Evolutionary conservation across 164 flowering plant genomes (phyloP), one percentile per base, ranked within the genome.

Genomic region (Berberis vulgaris): DNA sequence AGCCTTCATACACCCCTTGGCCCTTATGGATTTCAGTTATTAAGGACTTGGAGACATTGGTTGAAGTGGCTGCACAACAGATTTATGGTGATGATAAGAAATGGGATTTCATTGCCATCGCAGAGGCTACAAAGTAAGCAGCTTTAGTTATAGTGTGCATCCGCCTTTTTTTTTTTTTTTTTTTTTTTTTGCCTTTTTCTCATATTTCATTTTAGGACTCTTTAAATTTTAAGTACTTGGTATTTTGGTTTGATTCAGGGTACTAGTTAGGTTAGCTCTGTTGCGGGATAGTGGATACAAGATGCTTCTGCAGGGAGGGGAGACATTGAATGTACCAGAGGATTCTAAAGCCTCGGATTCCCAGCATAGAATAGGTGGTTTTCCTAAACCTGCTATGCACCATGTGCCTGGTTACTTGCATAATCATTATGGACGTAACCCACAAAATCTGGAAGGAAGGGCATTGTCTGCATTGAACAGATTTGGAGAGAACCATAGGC

Each of bases 271-370:
- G 73, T 75, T 95, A 73, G 88, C 94, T 60, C 65, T 83, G 71
- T 80, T 95, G 45, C 76, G 78, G 38, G 82, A 84, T 44, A 78
- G 89, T 74, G 97, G 97, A 13, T 95, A 87, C 68, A 87, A 87
- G 80, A 88, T 91, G 94, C 89, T 91, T 52, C 68, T 95, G 68
- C 91, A 83, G 63, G 97, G 97, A 58, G 97, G 97, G 50, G 92
- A 85, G 72, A 74, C 72, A 49, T 67, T 71, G 41, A 89, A 89
- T 67, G 69, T 70, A 7, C 85, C 76, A 46, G 71, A 59, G 5
- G 61, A 57, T 61, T 42, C 67, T 3, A 67, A 74, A 54, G 39
- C 58, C 49, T 71, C 76, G 41, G 71, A 64, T 64, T 65, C 83
- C 2, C 81, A 68, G 6, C 60, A 64, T 45, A 63, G 62, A 64